Conservation (phyloP, 2,329 filamentous ascomycete genomes). For the Paraphoma sp. region DNA sequence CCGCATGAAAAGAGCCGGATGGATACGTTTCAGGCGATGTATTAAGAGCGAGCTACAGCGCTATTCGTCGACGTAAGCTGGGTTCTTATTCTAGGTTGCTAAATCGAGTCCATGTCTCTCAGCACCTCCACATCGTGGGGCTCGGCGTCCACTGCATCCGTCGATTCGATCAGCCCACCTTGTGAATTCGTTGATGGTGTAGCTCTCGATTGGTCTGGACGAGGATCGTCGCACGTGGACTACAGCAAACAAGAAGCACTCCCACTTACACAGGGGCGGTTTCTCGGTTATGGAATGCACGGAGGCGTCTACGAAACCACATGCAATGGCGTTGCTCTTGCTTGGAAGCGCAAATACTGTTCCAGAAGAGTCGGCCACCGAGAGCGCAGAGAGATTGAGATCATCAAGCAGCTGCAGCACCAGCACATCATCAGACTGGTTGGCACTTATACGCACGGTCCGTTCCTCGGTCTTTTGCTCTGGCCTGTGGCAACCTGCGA, state of each 20-base stretch:
- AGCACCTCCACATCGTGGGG: background rate
- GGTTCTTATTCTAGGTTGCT: background rate
- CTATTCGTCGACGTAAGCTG: too few species aligned
- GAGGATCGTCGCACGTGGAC: slow-evolving; percentile 1
- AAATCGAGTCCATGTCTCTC: background rate
- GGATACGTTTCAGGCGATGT: too few species aligned
- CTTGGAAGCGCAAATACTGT: slow-evolving; percentile 24
- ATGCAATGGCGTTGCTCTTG: slow-evolving; percentile 19
- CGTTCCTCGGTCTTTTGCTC: slow-evolving; percentile 20
- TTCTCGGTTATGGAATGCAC: slow-evolving; percentile 26
- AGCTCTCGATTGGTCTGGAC: background rate
- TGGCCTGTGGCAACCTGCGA: slow-evolving; percentile 30
- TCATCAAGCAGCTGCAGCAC: slow-evolving; percentile 15
- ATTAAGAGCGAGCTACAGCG: too few species aligned
- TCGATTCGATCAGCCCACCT: background rate
- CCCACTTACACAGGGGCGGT: slow-evolving; percentile 11
- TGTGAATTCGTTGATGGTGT: slow-evolving; percentile 1
- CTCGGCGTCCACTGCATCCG: background rate
- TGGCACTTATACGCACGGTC: slow-evolving; percentile 26
- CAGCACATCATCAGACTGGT: slow-evolving; percentile 25
- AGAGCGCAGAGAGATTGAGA: slow-evolving; percentile 24
- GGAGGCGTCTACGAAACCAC: slow-evolving; percentile 28
- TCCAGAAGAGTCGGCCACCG: background rate
- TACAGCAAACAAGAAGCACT: background rate
- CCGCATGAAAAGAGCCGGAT: too few species aligned